Percentiles rank a stretch among this genome's conserved stretches.
phyloP scores from a whole-genome alignment of 257 asterid species.

The Cynanchum wilfordii region DNA sequence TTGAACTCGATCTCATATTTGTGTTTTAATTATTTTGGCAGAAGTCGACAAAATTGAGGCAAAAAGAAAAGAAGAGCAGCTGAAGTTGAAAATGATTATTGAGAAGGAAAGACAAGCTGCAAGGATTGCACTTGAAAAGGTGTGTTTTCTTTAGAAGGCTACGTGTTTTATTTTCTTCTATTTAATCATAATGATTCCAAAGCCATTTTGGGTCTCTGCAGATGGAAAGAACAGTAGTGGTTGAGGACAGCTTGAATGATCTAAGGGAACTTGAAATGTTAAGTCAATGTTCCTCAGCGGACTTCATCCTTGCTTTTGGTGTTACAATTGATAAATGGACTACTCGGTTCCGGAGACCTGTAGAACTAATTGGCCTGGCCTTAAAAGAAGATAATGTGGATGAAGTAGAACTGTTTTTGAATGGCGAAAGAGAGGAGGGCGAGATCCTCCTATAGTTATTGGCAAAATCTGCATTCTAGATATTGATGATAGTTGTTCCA shows the following conservation, averaged over 20 bases:
- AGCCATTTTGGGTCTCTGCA: slow-evolving; percentile 10
- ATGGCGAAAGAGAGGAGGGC: slow-evolving; percentile 48
- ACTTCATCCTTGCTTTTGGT: slow-evolving; percentile 12
- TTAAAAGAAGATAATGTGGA: slow-evolving; percentile 35
- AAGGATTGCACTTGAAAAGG: slow-evolving; percentile 54
- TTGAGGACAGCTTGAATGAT: slow-evolving; percentile 32
- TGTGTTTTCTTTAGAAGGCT: slow-evolving; percentile 12
- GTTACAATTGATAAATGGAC: slow-evolving; percentile 2
- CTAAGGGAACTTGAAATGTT: slow-evolving; percentile 45
- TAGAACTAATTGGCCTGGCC: slow-evolving; percentile 51
- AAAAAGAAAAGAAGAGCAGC: slow-evolving; percentile 55
- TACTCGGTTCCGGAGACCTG: slow-evolving; percentile 20
- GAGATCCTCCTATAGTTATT: slow-evolving; percentile 35
- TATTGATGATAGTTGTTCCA: neutral
- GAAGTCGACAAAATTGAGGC: slow-evolving; percentile 64
- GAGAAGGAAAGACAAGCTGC: slow-evolving; percentile 62
- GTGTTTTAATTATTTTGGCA: slow-evolving; percentile 20
- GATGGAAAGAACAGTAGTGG: slow-evolving; percentile 47
- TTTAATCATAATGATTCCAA: neutral
- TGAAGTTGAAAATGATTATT: slow-evolving; percentile 32
- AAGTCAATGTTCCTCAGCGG: slow-evolving; percentile 23
- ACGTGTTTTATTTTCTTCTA: neutral
- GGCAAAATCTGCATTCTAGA: neutral
- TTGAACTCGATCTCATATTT: neutral
- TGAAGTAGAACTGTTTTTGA: slow-evolving; percentile 27